Conservation (phyloP, 2,329 filamentous ascomycete species). For the Fusarium sterilihyphosum region DNA sequence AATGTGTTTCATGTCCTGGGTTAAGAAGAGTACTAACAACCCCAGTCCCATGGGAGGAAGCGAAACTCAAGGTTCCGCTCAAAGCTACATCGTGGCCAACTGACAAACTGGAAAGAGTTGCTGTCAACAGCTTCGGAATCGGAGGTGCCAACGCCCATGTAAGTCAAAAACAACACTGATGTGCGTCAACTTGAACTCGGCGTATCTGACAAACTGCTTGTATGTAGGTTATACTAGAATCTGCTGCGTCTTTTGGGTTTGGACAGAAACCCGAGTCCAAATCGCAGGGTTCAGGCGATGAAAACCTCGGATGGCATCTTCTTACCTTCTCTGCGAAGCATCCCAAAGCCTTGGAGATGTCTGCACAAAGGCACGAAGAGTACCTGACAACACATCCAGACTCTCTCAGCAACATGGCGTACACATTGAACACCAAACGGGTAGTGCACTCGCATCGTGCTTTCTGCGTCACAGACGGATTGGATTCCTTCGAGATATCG, state of each 20-base stretch:
- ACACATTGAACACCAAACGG: constrained; percentile 1
- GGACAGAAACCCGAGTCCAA: constrained; percentile 1
- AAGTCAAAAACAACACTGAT: neutral
- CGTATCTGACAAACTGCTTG: neutral
- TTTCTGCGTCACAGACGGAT: constrained; percentile 8
- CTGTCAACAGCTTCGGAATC: constrained; percentile 9
- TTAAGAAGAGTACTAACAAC: constrained; percentile 4
- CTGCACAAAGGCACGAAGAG: constrained; percentile 1
- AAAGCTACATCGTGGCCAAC: constrained; percentile 1
- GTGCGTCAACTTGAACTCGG: neutral
- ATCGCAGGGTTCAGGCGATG: neutral
- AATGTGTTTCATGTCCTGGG: neutral
- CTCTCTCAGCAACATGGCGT: constrained; percentile 1
- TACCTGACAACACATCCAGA: constrained; percentile 4
- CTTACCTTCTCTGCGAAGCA: constrained; percentile 2
- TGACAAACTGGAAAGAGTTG: constrained; percentile 9
- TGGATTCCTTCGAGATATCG: constrained; percentile 2
- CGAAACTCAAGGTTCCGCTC: constrained; percentile 6
- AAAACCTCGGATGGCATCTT: neutral
- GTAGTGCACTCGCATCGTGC: constrained; percentile 2
- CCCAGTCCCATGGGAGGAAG: constrained; percentile 1
- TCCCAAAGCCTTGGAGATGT: constrained; percentile 3
- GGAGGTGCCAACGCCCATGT: constrained; percentile 5
- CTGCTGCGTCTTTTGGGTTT: constrained; percentile 4
- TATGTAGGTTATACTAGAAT: constrained; percentile 9